Evolutionary conservation across 495 filamentous ascomycete species (phyloP).

Genomic region (Aspergillus sparsus): DNA sequence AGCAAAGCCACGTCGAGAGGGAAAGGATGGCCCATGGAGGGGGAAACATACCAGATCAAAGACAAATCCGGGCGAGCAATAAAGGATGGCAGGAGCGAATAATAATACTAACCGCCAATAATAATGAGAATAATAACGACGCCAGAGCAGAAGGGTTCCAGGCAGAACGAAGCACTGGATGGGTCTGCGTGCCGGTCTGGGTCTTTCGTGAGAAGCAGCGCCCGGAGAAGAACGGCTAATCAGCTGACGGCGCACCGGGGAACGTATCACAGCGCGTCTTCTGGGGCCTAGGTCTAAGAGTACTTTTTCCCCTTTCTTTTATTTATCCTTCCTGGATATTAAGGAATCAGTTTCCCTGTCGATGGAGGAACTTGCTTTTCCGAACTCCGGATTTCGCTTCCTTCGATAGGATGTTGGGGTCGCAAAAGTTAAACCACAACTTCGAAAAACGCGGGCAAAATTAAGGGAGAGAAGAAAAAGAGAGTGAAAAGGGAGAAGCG

Average conservation of each 20-base stretch:
- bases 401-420: conserved; percentile 10
- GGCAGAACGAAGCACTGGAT: conserved; percentile 25
- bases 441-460: conserved; percentile 11
- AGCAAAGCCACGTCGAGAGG: conserved; percentile 14
- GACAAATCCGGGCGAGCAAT: conserved; percentile 2
- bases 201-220: conserved; percentile 17
- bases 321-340: not conserved
- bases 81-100: conserved; percentile 13
- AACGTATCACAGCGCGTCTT: conserved; percentile 18
- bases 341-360: not conserved
- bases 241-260: conserved; percentile 28
- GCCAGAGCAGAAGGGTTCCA: conserved; percentile 22
- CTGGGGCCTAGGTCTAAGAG: not conserved
- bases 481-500: conserved; percentile 9
- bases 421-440: not conserved
- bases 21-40: conserved; percentile 9
- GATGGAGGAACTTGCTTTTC: not conserved
- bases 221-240: conserved; percentile 25
- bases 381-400: conserved; percentile 4
- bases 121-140: conserved; percentile 6
- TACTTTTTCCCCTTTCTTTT: not conserved
- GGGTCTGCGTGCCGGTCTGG: conserved; percentile 28
- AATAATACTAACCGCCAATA: conserved; percentile 25
- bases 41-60: conserved; percentile 12
- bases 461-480: conserved; percentile 15